Conservation (phyloP, 2,329 filamentous ascomycete genomes). For the Curvularia verruculosa region DNA sequence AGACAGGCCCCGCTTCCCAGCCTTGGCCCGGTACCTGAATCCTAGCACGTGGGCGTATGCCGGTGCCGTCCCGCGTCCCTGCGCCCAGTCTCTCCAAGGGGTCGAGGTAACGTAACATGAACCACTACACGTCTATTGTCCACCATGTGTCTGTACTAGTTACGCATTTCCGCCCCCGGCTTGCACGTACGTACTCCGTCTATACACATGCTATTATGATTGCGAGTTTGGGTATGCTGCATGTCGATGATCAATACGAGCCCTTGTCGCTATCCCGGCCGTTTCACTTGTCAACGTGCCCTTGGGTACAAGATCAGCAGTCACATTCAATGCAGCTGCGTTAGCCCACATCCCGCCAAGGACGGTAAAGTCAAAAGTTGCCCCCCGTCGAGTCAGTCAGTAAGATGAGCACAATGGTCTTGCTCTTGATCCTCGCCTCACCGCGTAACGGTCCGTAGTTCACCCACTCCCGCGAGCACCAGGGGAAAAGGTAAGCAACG, state of each 20-base stretch:
- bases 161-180: background rate
- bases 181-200: background rate
- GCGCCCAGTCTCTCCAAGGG: background rate
- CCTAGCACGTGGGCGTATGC: slow-evolving; percentile 5
- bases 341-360: slow-evolving; percentile 19
- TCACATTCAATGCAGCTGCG: slow-evolving; percentile 12
- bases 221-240: slow-evolving; percentile 5
- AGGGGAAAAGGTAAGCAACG: slow-evolving; percentile 11
- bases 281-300: slow-evolving; percentile 5
- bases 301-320: slow-evolving; percentile 17
- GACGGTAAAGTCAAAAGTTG: slow-evolving; percentile 11
- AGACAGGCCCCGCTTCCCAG: slow-evolving; percentile 3
- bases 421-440: slow-evolving; percentile 12
- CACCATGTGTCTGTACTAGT: background rate
- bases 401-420: slow-evolving; percentile 8
- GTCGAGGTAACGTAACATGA: background rate
- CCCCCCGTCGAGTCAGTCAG: slow-evolving; percentile 9
- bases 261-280: slow-evolving; percentile 5
- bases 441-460: slow-evolving; percentile 13
- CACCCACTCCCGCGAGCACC: slow-evolving; percentile 9
- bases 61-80: background rate
- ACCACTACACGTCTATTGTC: background rate
- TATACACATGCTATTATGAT: background rate
- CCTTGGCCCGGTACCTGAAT: slow-evolving; percentile 4
- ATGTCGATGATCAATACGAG: background rate